phyloP scores from a whole-genome alignment of 768 basidiomycete species.

The Tricholoma terreum region DNA sequence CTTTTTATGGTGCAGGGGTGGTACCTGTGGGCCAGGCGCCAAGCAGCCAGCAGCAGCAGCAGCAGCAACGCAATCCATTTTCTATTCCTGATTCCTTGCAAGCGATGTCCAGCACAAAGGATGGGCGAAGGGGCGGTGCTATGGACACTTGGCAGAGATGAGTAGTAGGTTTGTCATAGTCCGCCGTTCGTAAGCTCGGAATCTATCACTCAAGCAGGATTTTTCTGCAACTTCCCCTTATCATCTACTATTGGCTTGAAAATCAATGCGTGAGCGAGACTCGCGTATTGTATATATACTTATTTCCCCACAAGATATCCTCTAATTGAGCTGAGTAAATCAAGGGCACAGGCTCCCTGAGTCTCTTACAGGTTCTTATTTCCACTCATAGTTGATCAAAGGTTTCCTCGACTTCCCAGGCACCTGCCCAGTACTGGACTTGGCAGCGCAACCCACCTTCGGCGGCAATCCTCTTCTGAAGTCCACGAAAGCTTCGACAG shows the following conservation, averaged over 20 bases:
- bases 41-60: constrained; percentile 24
- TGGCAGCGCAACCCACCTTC: constrained; percentile 78
- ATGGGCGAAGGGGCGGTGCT: constrained; percentile 51
- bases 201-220: constrained; percentile 6
- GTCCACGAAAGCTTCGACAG: constrained; percentile 74
- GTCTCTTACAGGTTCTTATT: background rate
- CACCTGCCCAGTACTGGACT: constrained; percentile 86
- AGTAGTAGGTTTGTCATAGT: background rate
- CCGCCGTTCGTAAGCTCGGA: background rate
- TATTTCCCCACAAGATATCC: constrained; percentile 11
- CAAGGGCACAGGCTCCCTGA: background rate
- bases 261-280: constrained; percentile 20
- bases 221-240: constrained; percentile 2
- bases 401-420: constrained; percentile 94
- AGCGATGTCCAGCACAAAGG: constrained; percentile 44
- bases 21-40: constrained; percentile 45
- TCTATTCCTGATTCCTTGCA: constrained; percentile 37
- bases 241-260: constrained; percentile 5
- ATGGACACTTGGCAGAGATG: constrained; percentile 78
- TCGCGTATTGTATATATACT: constrained; percentile 14
- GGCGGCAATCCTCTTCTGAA: constrained; percentile 72
- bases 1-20: constrained; percentile 69
- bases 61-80: constrained; percentile 43
- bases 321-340: constrained; percentile 1
- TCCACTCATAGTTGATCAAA: constrained; percentile 44